Conservation (phyloP, 148 eudicot species). For the Cornus suecica region DNA sequence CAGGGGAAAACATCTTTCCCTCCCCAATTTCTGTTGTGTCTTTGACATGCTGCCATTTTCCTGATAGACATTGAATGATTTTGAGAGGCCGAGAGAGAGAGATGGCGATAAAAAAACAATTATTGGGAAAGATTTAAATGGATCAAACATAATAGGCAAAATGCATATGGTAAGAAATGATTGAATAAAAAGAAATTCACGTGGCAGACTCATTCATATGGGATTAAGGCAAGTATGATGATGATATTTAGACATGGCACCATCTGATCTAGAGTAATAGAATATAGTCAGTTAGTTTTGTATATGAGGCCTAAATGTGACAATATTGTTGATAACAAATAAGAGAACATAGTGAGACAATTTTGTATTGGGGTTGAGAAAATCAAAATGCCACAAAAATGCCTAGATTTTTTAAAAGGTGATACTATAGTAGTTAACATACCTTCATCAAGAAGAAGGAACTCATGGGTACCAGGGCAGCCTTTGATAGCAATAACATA, state of each 20-base stretch:
- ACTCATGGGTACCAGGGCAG: slow-evolving; percentile 89
- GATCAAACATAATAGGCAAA: too few species aligned
- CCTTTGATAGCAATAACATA: slow-evolving; percentile 93
- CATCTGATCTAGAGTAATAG: not conserved
- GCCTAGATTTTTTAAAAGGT: not conserved
- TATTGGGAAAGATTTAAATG: too few species aligned
- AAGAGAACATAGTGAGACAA: not conserved
- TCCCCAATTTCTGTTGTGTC: slow-evolving; percentile 86
- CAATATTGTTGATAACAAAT: too few species aligned
- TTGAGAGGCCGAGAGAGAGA: too few species aligned
- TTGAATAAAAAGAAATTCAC: too few species aligned
- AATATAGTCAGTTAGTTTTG: not conserved
- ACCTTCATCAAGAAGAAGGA: slow-evolving; percentile 99
- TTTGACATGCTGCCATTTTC: slow-evolving; percentile 97
- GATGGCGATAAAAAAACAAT: too few species aligned
- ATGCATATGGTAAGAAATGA: too few species aligned
- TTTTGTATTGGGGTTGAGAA: not conserved
- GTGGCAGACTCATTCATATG: too few species aligned
- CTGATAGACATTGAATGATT: slow-evolving; percentile 19
- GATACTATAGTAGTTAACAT: not conserved
- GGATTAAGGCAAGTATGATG: too few species aligned
- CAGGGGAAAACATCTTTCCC: slow-evolving; percentile 98
- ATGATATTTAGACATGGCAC: not conserved
- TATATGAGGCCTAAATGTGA: too few species aligned
- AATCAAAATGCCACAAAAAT: not conserved